Evolutionary conservation across 2,329 filamentous ascomycete species (phyloP), one percentile per base, ranked within the genome.

Genomic region (Penicillium brevicompactum): DNA sequence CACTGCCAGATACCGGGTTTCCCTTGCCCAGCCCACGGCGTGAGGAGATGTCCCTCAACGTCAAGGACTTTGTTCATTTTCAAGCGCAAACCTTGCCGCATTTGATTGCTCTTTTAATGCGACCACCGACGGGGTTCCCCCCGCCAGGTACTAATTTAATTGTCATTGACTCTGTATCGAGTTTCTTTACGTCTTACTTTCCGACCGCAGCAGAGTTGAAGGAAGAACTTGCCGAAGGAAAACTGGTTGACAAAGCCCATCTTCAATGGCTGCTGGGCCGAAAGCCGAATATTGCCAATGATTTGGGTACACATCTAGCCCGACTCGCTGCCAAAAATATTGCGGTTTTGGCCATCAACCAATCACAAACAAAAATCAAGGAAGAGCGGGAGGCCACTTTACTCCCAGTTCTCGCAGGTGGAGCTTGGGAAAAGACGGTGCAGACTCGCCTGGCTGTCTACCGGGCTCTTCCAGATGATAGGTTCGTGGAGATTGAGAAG

Each of bases 361-460:
- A 95, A 69, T 91, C 89, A 56, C 88, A 87, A 41, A 95, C 91
- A n/a, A 89, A 87, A 62, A 87, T 95, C 75, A 86, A 88, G 58
- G 79, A 87, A 83, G 60, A 81, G 77, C 61, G 83, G 80, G 61
- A 69, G 14, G 89, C 92, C 13, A 83, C 87, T 10, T 78, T 97
- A 46, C 83, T 87, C 50, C 89, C 92, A 14, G 86, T 90, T 40
- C 81, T 97, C 59, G 88, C 88, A 53, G 87, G 89, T 13, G 81
- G 80, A 18, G 84, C 89, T 41, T 97, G 92, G 92, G 92, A 96
- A 57, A 86, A 85, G 60, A 88, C 86, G 31, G 78, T 96, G 37
- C 84, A 85, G 58, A 89, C 86, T 41, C 82, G 91, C 51, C 72
- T 96, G 57, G 87, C 88, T 22, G 73, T 96, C 32, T 96, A 94